Base-by-base conservation (phyloP, 371 early-diverging fungal species). In the Vairimorpha ceranae region DNA sequence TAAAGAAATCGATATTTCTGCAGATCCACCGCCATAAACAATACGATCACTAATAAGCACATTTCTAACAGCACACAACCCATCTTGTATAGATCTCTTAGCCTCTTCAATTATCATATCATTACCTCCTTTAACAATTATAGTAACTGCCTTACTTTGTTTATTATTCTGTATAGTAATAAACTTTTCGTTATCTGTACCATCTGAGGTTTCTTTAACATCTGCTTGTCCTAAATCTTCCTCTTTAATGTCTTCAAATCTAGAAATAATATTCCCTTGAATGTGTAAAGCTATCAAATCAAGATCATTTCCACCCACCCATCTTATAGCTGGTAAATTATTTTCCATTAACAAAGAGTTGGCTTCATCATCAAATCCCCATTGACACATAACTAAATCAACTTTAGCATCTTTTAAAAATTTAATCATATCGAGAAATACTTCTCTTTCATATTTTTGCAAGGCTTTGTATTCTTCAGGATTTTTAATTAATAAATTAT, bases 321-420 rank as follows among this genome's bases (percentile, higher is more conserved):
- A 98, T 76, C 99, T 88, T 29, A 98, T 93, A 72, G 97, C 95
- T 48, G 99, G 97, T 35, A 99, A 86, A 80, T 94, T 81, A 86
- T 94, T 92, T 85, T 96, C 94, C 86, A 96, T 85, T 67, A 99
- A 86, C 83, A 99, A 85, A 82, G 95, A 95, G 86, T 97, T 99
- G 46, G 98, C 99, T 85, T 99, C 98, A 82, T 99, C 99, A 85
- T 98, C 98, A 82, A 99, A 98, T 73, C 99, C 99, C 98, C 98
- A 98, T 85, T 99, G 98, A 86, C 97, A 98, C 61, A 96, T 90
- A 41, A 95, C 97, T 30, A 98, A 80, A 85, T 94, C 94, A 61
- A 97, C 96, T 41, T 95, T 95, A 64, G 90, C 87, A 59, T 92
- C 89, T 87, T 97, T 99, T 79, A 97, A 91, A 80, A 88, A 88